Evolutionary conservation across 2,329 filamentous ascomycete species (phyloP), one percentile per base, ranked within the genome.

Genomic region (Diaporthe batatas): DNA sequence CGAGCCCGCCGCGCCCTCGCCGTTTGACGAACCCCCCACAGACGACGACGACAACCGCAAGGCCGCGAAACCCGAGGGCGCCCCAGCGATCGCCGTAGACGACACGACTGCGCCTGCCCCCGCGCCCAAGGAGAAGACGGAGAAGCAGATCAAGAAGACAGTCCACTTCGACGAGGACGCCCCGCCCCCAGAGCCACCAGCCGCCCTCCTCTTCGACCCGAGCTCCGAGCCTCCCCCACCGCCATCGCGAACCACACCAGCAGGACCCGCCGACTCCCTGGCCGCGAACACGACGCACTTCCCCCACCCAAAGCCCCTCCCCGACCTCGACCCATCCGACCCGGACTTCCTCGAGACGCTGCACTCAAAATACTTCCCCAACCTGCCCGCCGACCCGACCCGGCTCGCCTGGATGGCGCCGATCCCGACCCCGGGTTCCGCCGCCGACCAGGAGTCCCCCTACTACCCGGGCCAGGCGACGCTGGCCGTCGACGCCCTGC

Each of bases 341-440:
- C 92, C 94, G 0, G 87, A 94, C 79, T 98, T 98, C 84, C 91
- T 98, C 72, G 84, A 90, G 59, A 92, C 94, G 72, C 90, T 99
- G 7, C 95, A 98, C 86, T 84, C 91, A 29, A 98, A 98, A 82
- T 99, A 98, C 88, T 99, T 98, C 83, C 95, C 96, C 16, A 90
- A 91, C 75, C 91, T 98, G 1, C 91, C 95, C 2, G 91, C 95
- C 70, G 93, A 97, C 81, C 94, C 94, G 0, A 91, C 91, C 71
- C 91, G 93, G 70, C 89, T 97, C 12, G 93, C 93, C 25, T 98
- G 95, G 95, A 95, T 98, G 88, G 90, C 91, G 55, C 91, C 92
- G 11, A 80, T 92, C 65, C 90, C 90, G 10, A 89, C 90, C 10
- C 81, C 88, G 64, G 88, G 90, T 78, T 90, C 89, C 59, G 81